Evolutionary conservation across 345 rosid species (phyloP), one percentile per base, ranked within the genome.

Genomic region (Brassica juncea): DNA sequence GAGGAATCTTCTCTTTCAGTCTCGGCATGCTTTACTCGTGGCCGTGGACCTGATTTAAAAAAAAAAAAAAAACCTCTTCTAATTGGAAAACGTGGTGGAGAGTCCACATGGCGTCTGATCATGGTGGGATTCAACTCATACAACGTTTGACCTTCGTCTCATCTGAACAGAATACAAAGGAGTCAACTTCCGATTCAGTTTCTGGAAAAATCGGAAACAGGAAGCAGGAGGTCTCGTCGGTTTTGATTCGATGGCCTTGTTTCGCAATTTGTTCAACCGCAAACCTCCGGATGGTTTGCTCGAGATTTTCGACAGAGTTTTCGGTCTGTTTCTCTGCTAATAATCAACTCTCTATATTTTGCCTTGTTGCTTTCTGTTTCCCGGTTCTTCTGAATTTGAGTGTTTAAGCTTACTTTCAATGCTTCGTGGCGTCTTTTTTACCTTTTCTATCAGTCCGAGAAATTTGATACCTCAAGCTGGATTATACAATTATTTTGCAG

Each of bases 271-370:
- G 62, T 94, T 94, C 77, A 88, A 87, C 77, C 82, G 85, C 82
- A 92, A 92, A 77, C 99, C 97, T 3, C 98, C 99, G 23, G 98
- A 94, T 70, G 98, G 99, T 3, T 85, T 94, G 76, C 91, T 94
- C 65, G 98, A 94, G 95, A 90, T 94, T 72, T 90, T 86, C 66
- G 98, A 94, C 79, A 82, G 90, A 73, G 91, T 92, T 64, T 94
- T 85, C 81, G 97, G 98, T 94, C 54, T 59, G 82, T 82, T 74
- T 70, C 63, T 44, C 35, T 23, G 25, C 25, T 23, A 23, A 23
- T 23, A 23, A 23, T 64, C 58, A 47, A 23, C 25, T 74, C 44
- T 15, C n/a, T 59, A 19, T 19, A 19, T 19, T 19, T 19, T 19
- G 19, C 19, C 19, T 19, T 19, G 19, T 19, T 19, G 19, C 19